Conservation (phyloP, 2,329 filamentous ascomycete species). For the Diaporthe sp. region DNA sequence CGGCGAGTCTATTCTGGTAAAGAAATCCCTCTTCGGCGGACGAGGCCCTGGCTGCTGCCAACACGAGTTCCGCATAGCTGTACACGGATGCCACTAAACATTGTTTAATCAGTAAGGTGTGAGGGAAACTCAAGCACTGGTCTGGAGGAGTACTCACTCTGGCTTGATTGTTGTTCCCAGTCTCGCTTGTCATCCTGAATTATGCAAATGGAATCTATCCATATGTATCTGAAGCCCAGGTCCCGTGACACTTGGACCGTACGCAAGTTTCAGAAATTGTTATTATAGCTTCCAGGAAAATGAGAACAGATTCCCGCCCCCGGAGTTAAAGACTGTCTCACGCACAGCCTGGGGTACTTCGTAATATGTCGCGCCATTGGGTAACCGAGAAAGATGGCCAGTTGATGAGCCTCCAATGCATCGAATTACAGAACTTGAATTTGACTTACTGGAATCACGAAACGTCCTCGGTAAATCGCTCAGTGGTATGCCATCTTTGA, state of each 20-base stretch:
- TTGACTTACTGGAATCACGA: not conserved
- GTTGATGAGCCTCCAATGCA: rapidly evolving
- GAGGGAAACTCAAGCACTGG: not conserved
- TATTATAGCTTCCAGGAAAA: not conserved
- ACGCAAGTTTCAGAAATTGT: not conserved
- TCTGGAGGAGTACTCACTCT: not conserved
- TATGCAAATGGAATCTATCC: not conserved
- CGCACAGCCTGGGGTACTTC: too few relatives aligned
- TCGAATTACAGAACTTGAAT: not conserved
- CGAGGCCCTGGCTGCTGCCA: not conserved
- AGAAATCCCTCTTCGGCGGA: not conserved
- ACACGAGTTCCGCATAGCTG: not conserved
- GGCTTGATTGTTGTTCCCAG: not conserved
- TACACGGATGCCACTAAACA: not conserved
- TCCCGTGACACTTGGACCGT: not conserved
- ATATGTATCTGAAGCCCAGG: not conserved
- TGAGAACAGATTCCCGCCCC: too few relatives aligned
- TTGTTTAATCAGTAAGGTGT: not conserved
- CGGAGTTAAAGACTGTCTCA: not conserved
- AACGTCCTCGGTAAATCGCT: not conserved
- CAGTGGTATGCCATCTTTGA: not conserved
- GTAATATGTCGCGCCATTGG: too few relatives aligned
- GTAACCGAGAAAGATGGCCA: too few relatives aligned
- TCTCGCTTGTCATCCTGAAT: not conserved
- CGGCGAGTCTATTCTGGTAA: not conserved